phyloP scores from a whole-genome alignment of 2,329 filamentous ascomycete species.

The Aureobasidium melanogenum region DNA sequence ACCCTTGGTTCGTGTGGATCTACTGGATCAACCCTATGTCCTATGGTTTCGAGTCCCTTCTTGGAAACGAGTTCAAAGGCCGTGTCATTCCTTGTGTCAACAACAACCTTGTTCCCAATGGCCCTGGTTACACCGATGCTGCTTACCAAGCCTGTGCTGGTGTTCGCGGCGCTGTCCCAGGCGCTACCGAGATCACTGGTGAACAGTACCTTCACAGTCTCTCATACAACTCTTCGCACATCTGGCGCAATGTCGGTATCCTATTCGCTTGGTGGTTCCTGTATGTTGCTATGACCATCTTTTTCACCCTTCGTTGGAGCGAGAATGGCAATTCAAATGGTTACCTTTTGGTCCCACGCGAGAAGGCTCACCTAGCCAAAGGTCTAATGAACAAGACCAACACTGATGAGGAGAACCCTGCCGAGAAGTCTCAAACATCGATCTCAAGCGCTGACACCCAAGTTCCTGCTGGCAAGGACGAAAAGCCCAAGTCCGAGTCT shows the following conservation, averaged over 20 bases:
- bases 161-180: slow-evolving; percentile 49
- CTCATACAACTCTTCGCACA: slow-evolving; percentile 36
- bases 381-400: slow-evolving; percentile 32
- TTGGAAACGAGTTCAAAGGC: slow-evolving; percentile 50
- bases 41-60: slow-evolving; percentile 22
- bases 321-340: slow-evolving; percentile 43
- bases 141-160: slow-evolving; percentile 31
- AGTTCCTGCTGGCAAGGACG: background rate
- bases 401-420: slow-evolving; percentile 33
- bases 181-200: slow-evolving; percentile 47
- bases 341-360: slow-evolving; percentile 53
- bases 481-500: background rate
- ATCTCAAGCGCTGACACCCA: slow-evolving; percentile 6
- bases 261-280: slow-evolving; percentile 56
- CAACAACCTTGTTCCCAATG: slow-evolving; percentile 29
- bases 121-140: slow-evolving; percentile 31
- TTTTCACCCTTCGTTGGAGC: slow-evolving; percentile 50
- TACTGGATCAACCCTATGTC: slow-evolving; percentile 41
- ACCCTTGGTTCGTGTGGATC: slow-evolving; percentile 45
- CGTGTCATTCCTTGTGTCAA: slow-evolving; percentile 48
- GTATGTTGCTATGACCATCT: slow-evolving; percentile 50
- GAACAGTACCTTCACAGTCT: slow-evolving; percentile 52
- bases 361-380: slow-evolving; percentile 37
- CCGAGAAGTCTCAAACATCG: slow-evolving; percentile 16
- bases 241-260: slow-evolving; percentile 57